Evolutionary conservation across 805 yeast genomes (phyloP), one percentile per base, ranked within the genome.

Genomic region (Phaffomyces opuntiae): DNA sequence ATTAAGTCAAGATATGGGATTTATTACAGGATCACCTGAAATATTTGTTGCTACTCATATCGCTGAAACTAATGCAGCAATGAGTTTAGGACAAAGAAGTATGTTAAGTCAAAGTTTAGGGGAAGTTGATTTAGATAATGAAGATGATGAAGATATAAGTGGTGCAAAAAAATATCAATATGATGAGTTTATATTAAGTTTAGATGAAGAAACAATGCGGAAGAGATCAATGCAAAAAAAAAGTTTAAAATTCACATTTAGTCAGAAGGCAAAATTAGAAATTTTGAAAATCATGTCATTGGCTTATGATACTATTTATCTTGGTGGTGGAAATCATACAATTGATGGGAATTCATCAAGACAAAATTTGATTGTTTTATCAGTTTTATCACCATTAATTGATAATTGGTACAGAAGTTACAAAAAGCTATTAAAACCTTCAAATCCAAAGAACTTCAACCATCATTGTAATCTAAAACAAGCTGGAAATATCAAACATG

Each of bases 1-100:
- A 46, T 66, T 90, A 37, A 93, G 96, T 4, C 95, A 87, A 60
- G 93, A 85, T 61, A 80, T 84, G 78, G 87, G 87, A 4, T 76
- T 88, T 54, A 77, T 87, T 68, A 87, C 85, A 38, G 75, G 78
- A 17, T 79, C 85, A 48, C 73, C 89, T 9, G 75, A 83, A 53
- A 78, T 89, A 7, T 86, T 84, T 57, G 67, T 89, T 45, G 96
- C 96, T 0, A 79, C 95, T 0, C 96, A 89, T 62, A 70, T 84
- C 37, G 78, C 95, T 3, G 98, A 90, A 61, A 81, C 88, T 17
- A 78, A 82, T 53, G 75, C 89, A 4, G 90, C 95, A 1, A 78
- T 87, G 77, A 83, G 88, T 56, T 70, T 88, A 55, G 87, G 89
- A 39, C 74, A 90, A 51, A 66, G 87, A 55, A 79, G 93, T 34